Conservation (phyloP, 306 rosid species). For the Quercus mongolica region DNA sequence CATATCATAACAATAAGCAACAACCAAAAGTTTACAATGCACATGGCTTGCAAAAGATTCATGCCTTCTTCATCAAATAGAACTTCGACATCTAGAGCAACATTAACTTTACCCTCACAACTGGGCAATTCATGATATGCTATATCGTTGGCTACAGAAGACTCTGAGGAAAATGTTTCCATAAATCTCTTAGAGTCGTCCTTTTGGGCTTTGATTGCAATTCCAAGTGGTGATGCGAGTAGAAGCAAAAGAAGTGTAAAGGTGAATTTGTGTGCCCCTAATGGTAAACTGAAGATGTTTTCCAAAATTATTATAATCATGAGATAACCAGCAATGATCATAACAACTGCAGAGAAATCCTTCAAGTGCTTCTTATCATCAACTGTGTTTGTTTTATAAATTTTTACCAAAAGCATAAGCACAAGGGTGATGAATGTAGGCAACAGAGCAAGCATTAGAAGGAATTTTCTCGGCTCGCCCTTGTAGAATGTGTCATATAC, state of each 20-base stretch:
- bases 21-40: constrained; percentile 70
- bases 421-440: constrained; percentile 50
- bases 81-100: constrained; percentile 10
- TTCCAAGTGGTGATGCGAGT: constrained; percentile 57
- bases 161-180: background rate
- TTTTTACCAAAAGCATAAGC: constrained; percentile 59
- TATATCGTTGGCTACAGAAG: constrained; percentile 18
- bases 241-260: constrained; percentile 51
- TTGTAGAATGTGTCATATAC: constrained; percentile 48
- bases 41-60: constrained; percentile 57
- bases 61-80: constrained; percentile 34
- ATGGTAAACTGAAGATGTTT: constrained; percentile 38
- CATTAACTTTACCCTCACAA: background rate
- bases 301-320: constrained; percentile 54
- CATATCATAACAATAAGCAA: constrained; percentile 65
- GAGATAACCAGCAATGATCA: constrained; percentile 58
- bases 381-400: constrained; percentile 33
- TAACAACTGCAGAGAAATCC: constrained; percentile 46
- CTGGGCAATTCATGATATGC: constrained; percentile 38
- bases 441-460: constrained; percentile 65
- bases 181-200: constrained; percentile 18
- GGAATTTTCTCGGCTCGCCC: constrained; percentile 56
- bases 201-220: constrained; percentile 53
- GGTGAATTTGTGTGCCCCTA: constrained; percentile 33
- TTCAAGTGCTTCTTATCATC: constrained; percentile 63